These are phyloP conservation scores for Pezicula radicicola DNA, from an alignment of 2,329 filamentous ascomycete species.

Conservation along the genomic window DNA sequence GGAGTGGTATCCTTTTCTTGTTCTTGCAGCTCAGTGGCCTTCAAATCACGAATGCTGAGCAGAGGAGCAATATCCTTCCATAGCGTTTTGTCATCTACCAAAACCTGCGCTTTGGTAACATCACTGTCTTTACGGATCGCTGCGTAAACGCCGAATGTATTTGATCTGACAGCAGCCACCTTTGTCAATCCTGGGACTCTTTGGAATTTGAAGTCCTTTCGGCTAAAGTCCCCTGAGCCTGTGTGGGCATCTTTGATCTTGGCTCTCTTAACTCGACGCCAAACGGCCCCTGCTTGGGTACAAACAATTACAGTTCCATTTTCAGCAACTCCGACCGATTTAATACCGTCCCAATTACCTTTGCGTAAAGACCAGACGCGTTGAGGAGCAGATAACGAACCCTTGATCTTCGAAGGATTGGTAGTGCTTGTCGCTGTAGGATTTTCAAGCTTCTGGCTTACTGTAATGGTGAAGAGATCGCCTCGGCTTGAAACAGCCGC, in stretches of 20 bases:
- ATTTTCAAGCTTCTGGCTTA: slow-evolving; percentile 66
- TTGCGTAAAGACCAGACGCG: slow-evolving; percentile 89
- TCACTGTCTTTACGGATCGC: slow-evolving; percentile 82
- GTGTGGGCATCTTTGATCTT: slow-evolving; percentile 68
- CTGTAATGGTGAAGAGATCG: slow-evolving; percentile 81
- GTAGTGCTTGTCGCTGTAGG: slow-evolving; percentile 73
- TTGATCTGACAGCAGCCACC: slow-evolving; percentile 80
- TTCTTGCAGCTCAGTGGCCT: slow-evolving; percentile 34
- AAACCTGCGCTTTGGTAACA: slow-evolving; percentile 70
- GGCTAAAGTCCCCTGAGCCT: slow-evolving; percentile 52
- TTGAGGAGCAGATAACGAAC: slow-evolving; percentile 73
- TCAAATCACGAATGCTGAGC: slow-evolving; percentile 63
- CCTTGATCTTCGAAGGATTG: slow-evolving; percentile 86
- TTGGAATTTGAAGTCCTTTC: slow-evolving; percentile 94
- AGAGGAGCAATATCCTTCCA: slow-evolving; percentile 73
- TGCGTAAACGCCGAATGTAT: slow-evolving; percentile 85
- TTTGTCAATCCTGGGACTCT: slow-evolving; percentile 85
- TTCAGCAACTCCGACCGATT: slow-evolving; percentile 84
- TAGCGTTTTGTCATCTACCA: slow-evolving; percentile 62
- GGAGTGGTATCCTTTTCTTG: slow-evolving; percentile 35
- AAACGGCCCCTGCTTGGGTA: slow-evolving; percentile 88
- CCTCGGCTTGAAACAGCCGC: slow-evolving; percentile 81
- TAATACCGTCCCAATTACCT: slow-evolving; percentile 61
- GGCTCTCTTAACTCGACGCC: slow-evolving; percentile 78
- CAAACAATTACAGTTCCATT: slow-evolving; percentile 94